Percentiles rank a stretch among this genome's conserved stretches.
phyloP scores from a whole-genome alignment of 495 filamentous ascomycete species.

The Penicillium pancosmium region DNA sequence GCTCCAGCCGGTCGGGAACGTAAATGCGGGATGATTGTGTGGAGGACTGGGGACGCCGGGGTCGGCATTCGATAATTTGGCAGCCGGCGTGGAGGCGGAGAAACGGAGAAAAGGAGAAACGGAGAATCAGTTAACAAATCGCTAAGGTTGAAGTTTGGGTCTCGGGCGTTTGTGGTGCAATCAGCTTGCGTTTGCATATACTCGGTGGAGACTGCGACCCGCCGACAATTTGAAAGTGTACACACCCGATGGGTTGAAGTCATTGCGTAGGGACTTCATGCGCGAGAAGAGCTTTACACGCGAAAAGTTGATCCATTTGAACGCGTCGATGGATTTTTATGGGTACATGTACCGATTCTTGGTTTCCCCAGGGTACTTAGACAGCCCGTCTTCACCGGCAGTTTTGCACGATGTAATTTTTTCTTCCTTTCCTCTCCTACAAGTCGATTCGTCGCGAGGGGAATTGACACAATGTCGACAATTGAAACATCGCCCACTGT shows the following conservation, averaged over 20 bases:
- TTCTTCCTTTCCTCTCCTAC: background rate
- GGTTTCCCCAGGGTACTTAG: background rate
- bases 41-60: slow-evolving; percentile 9
- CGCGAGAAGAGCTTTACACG: background rate
- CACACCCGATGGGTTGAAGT: background rate
- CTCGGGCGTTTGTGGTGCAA: background rate
- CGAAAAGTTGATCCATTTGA: background rate
- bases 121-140: slow-evolving; percentile 1
- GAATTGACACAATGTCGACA: slow-evolving; percentile 4
- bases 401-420: background rate
- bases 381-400: background rate
- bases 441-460: background rate
- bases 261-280: background rate
- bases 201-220: background rate
- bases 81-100: slow-evolving; percentile 9
- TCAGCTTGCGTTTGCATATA: slow-evolving; percentile 1
- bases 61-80: background rate
- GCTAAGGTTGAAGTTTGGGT: background rate
- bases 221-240: background rate
- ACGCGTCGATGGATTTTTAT: background rate
- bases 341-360: background rate
- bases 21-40: slow-evolving; percentile 11
- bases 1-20: slow-evolving; percentile 1
- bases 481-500: background rate
- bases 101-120: slow-evolving; percentile 29